Evolutionary conservation across 2,329 filamentous ascomycete genomes (phyloP), one percentile per base, ranked within the genome.

Genomic region (Thielaviopsis punctulata): DNA sequence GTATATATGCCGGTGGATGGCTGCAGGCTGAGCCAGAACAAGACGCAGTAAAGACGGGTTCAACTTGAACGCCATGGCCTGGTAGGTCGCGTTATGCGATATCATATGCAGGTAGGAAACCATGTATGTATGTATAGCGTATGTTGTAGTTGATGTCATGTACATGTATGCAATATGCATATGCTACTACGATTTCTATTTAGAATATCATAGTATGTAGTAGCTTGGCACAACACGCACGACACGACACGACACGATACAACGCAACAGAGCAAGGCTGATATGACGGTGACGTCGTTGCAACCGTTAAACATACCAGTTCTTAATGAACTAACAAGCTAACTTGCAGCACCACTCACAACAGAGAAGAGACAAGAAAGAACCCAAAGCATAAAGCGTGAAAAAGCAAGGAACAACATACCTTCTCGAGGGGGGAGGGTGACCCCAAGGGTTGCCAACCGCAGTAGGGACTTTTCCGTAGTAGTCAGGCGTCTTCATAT

Each of bases 401-500:
- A n/a, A 3, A 33, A 24, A 18, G n/a, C 19, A 47, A 27, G 24
- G 18, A 47, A 45, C 19, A 27, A 30, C 53, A 50, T 55, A 55
- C 53, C 49, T 55, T 50, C 53, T 52, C 9, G 49, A 45, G 25
- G 46, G 45, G 22, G 53, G 46, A 33, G 53, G 49, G 25, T 25
- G 48, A 19, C 53, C 50, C 53, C 53, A 55, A 49, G 49, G 49
- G 50, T 55, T 55, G 49, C 41, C 47, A 9, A 49, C 47, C 23
- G 48, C 51, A 45, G 47, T 24, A 52, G 49, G 27, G 22, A 49
- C 49, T 15, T 49, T 49, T 39, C 45, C 47, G 43, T 55, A 55
- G 46, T 49, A 55, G 24, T 55, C 53, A 50, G 53, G 50, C 49
- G 49, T 55, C 39, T 49, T 52, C 21, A 55, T 41, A 45, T 55